Evolutionary conservation across 140 eudicot species (phyloP).

Genomic region (Anethum foeniculum): DNA sequence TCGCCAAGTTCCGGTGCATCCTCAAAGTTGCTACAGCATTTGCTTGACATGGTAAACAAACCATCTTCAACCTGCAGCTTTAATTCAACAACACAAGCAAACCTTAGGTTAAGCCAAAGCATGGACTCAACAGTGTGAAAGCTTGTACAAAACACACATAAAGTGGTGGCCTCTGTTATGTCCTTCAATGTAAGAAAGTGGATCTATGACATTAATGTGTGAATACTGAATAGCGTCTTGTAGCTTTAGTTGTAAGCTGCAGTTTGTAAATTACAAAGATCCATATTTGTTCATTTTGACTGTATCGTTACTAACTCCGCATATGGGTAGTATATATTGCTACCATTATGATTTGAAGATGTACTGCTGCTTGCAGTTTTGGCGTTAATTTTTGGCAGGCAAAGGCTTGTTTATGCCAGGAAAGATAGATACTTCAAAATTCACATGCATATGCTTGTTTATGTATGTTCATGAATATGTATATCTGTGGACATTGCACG

Average conservation of each 20-base stretch:
- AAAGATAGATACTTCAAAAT: no score
- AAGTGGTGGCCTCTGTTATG: background rate
- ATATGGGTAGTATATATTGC: background rate
- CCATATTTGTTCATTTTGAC: background rate
- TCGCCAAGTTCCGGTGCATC: background rate
- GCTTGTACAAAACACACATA: background rate
- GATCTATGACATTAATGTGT: background rate
- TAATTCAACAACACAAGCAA: background rate
- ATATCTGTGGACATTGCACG: background rate
- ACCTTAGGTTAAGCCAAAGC: background rate
- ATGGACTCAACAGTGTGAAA: background rate
- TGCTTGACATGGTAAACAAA: background rate
- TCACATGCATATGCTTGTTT: background rate
- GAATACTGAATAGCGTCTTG: no score
- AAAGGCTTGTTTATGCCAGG: background rate
- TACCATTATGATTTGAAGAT: no score
- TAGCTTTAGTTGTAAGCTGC: background rate
- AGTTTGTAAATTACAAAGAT: background rate
- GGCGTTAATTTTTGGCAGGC: no score
- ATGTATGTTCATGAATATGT: no score
- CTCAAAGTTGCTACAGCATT: background rate
- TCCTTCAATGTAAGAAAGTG: background rate
- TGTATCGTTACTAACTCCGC: background rate
- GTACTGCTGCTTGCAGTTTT: no score
- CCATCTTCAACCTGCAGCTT: background rate